Evolutionary conservation across 805 yeast species (phyloP).

Genomic region (Candida silvatica): DNA sequence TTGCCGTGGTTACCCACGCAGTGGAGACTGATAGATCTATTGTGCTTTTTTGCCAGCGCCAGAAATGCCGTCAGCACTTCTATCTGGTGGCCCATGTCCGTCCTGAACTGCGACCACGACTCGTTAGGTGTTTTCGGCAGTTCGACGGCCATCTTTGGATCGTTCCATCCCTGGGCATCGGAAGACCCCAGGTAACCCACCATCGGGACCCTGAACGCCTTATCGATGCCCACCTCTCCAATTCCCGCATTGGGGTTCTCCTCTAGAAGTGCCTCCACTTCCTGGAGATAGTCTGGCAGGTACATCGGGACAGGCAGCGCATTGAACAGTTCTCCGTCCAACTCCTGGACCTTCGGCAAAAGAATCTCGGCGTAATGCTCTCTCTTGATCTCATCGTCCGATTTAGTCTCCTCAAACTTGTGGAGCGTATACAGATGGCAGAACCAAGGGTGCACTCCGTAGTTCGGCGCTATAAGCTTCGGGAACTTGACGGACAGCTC

Average conservation of each 20-base stretch:
- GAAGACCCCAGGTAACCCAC: conserved; percentile 42
- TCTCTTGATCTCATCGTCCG: conserved; percentile 23
- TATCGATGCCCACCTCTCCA: conserved; percentile 93
- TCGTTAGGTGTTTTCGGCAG: neutral
- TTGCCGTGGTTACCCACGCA: conserved; percentile 75
- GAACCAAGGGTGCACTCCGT: conserved; percentile 93
- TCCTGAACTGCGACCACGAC: conserved; percentile 29
- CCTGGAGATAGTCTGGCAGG: conserved; percentile 27
- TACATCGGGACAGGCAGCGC: conserved; percentile 55
- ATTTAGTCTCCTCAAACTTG: conserved; percentile 4
- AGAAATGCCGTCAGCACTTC: conserved; percentile 42
- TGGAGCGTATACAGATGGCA: conserved; percentile 49
- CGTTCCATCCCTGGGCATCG: conserved; percentile 1
- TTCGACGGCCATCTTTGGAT: neutral
- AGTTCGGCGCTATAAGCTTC: conserved; percentile 32
- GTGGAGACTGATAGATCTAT: conserved; percentile 64
- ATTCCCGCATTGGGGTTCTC: conserved; percentile 30
- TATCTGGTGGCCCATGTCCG: conserved; percentile 59
- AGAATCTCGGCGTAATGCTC: conserved; percentile 54
- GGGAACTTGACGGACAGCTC: conserved; percentile 11
- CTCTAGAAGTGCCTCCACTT: conserved; percentile 24
- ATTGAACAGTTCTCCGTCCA: conserved; percentile 5
- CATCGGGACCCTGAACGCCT: conserved; percentile 57
- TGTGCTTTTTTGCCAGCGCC: conserved; percentile 38
- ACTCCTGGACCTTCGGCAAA: conserved; percentile 29